phyloP scores from a whole-genome alignment of 352 stramenopile genomes.

The Pythium grandisporangium region DNA sequence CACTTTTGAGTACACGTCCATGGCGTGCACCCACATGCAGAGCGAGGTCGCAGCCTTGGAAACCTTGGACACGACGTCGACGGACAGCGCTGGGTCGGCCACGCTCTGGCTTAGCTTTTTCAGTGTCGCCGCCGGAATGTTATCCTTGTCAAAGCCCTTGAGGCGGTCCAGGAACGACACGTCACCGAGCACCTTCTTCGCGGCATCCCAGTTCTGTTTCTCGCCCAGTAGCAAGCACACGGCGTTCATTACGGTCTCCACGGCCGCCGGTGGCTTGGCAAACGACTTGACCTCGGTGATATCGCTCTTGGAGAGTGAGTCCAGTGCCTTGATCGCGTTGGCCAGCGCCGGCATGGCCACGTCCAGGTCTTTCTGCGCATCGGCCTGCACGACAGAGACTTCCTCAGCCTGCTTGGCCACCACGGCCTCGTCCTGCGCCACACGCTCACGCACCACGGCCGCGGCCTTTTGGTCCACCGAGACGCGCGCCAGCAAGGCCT shows the following conservation, averaged over 20 bases:
- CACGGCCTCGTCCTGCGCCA: conserved; percentile 87
- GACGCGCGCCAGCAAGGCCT: conserved; percentile 89
- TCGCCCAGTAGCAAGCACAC: conserved; percentile 91
- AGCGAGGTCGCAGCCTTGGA: conserved; percentile 87
- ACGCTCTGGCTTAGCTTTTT: conserved; percentile 88
- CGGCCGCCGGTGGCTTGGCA: conserved; percentile 85
- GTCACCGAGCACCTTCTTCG: conserved; percentile 89
- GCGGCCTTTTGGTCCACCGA: conserved; percentile 91
- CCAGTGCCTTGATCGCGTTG: conserved; percentile 85
- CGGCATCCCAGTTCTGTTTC: conserved; percentile 89
- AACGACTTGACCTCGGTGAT: conserved; percentile 94
- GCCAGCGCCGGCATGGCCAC: conserved; percentile 88
- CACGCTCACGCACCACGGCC: conserved; percentile 74
- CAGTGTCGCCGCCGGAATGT: conserved; percentile 80
- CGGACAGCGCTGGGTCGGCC: conserved; percentile 75
- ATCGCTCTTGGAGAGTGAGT: conserved; percentile 89
- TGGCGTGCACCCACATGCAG: conserved; percentile 93
- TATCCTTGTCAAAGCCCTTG: conserved; percentile 93
- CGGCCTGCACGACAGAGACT: conserved; percentile 83
- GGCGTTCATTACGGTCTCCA: conserved; percentile 93
- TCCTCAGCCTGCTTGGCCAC: conserved; percentile 90
- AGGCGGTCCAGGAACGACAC: conserved; percentile 86
- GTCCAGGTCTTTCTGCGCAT: conserved; percentile 91
- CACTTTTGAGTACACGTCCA: conserved; percentile 94
- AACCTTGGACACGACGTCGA: conserved; percentile 89